Base-by-base conservation (phyloP, 768 basidiomycete genomes). In the Cyclocybe cylindracea region DNA sequence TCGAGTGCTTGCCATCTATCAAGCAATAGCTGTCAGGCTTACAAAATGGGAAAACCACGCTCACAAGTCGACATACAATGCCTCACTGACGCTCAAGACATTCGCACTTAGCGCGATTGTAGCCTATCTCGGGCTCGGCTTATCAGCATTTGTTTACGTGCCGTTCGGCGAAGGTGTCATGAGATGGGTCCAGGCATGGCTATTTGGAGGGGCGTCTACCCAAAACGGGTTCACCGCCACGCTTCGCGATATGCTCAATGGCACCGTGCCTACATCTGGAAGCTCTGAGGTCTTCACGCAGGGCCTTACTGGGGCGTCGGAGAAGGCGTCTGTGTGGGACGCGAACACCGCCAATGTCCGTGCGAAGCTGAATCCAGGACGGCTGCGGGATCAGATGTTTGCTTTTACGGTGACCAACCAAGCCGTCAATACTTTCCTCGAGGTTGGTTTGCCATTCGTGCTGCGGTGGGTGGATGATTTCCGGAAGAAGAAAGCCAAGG, bases 91-190 rank as follows among this genome's bases (percentile, higher is more conserved):
- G 11, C 75, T 89, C 64, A 99, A 98, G 69, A 89, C 91, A 2
- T 99, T 98, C 64, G 84, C 88, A 1, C 78, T 98, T 48, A 87
- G 88, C 32, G 85, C 89, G 0, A 82, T 98, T 63, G 93, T 95
- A 14, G 89, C 96, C 0, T 98, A 95, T 66, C 84, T 94, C 45
- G 89, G 90, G 37, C 80, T 99, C n/a, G 85, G 83, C 5, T 83
- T 98, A 11, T 92, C 89, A n/a, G 94, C 95, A 11, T 98, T 94
- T 63, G 82, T 97, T 44, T 99, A 98, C 66, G 91, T 96, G 4
- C 94, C 94, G 0, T 97, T 95, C 56, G 94, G 94, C 29, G 88
- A 88, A 64, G 79, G 80, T 46, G 84, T 93, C 55, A 93, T 94
- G 89, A 72, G 77, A 7, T 64, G 75, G 44, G 70, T 78, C 7